Conservation (phyloP, 805 yeast species). For the Sugiyamaella qingdaonensis region DNA sequence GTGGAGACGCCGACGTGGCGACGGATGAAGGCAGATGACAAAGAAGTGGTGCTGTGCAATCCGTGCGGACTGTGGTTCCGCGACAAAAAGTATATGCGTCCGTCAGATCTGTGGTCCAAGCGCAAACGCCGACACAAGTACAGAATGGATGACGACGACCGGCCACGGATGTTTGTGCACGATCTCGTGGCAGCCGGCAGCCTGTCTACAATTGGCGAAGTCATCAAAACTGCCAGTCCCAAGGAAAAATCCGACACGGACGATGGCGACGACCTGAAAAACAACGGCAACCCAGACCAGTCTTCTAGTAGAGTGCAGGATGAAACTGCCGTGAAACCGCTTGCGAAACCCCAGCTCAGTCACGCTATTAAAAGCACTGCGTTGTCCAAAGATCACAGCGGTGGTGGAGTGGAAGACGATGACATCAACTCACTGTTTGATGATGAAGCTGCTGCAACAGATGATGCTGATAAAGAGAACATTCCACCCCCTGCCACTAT, state of each 20-base stretch:
- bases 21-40: conserved; percentile 18
- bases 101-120: conserved; percentile 22
- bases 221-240: background rate
- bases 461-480: conserved; percentile 18
- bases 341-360: no score
- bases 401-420: background rate
- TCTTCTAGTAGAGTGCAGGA: no score
- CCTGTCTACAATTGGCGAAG: background rate
- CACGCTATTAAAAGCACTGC: no score
- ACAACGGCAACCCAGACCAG: no score
- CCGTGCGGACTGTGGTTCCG: conserved; percentile 28
- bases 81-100: conserved; percentile 23
- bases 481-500: conserved; percentile 10
- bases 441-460: background rate
- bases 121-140: background rate
- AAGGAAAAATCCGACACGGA: background rate
- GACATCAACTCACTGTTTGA: background rate
- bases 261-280: background rate
- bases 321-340: no score
- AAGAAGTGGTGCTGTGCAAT: conserved; percentile 21
- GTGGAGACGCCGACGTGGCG: conserved; percentile 31
- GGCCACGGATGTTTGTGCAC: background rate
- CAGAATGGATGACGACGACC: background rate
- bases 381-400: no score
- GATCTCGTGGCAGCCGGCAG: background rate